phyloP scores from a whole-genome alignment of 116 monocot species.

The Iris pallida region DNA sequence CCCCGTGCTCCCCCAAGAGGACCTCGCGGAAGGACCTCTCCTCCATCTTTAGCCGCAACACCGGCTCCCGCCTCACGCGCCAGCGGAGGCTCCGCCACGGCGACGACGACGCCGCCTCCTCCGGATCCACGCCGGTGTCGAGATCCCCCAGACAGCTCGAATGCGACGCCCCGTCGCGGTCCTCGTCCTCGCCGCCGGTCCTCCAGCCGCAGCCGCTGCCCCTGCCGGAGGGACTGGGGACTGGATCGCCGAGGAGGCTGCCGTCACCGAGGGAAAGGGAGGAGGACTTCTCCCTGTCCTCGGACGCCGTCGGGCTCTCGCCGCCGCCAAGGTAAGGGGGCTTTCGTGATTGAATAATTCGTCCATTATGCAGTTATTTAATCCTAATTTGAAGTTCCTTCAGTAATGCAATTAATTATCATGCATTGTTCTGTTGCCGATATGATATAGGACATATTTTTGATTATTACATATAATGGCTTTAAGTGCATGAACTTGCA shows the following conservation, averaged over 20 bases:
- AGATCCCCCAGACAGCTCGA: slow-evolving; percentile 20
- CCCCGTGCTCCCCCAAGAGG: background rate
- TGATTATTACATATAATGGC: too few species aligned
- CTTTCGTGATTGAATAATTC: background rate
- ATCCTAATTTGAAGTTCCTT: background rate
- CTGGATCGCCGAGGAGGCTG: background rate
- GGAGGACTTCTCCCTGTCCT: background rate
- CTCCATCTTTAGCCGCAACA: background rate
- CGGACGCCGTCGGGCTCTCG: background rate
- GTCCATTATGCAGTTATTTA: background rate
- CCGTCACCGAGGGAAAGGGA: slow-evolving; percentile 15
- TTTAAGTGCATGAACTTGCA: too few species aligned
- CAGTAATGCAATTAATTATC: background rate
- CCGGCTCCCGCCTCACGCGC: slow-evolving; percentile 3
- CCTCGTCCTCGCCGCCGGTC: slow-evolving; percentile 25
- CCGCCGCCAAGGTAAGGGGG: background rate
- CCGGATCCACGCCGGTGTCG: slow-evolving; percentile 24
- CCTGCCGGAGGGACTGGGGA: slow-evolving; percentile 16
- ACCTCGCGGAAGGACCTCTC: background rate
- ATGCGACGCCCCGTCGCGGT: slow-evolving; percentile 9
- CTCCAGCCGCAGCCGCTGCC: slow-evolving; percentile 34
- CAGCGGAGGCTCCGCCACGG: slow-evolving; percentile 24
- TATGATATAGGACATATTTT: too few species aligned
- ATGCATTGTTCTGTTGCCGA: too few species aligned
- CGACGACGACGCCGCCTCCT: background rate